Evolutionary conservation across 2,329 filamentous ascomycete species (phyloP), one percentile per base, ranked within the genome.

Genomic region (Fusarium euwallaceae): DNA sequence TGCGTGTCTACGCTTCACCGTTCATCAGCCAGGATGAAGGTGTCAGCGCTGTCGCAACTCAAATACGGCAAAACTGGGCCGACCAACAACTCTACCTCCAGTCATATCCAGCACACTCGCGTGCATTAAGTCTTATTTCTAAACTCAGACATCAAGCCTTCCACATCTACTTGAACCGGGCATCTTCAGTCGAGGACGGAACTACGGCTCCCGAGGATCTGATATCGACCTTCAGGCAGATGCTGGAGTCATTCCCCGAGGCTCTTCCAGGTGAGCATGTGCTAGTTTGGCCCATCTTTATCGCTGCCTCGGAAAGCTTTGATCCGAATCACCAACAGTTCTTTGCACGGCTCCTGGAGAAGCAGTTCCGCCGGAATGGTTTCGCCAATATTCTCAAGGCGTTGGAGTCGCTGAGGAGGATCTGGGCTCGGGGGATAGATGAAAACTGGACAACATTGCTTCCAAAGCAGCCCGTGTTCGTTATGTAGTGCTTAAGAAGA

Each of bases 191-290:
- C 6, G 41, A 43, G 9, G 41, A 45, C 3, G 61, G 45, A 4
- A 37, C n/a, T 95, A 78, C 94, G 96, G 80, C 94, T 93, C 73
- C 89, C 91, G n/a, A 84, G 96, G 4, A 66, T 12, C 68, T 74
- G 14, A 66, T 77, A 45, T 63, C 74, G 4, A 71, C 61, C 3
- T 80, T 78, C 45, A 76, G 71, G 16, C 66, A 70, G 9, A 73
- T 73, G 2, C 60, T 79, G 4, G 63, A 77, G 59, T 66, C 75
- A 2, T 68, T 80, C 20, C 69, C 73, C 1, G 61, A 70, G 4
- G 67, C 65, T 6, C 65, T 73, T 0, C 71, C 70, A 0, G 76
- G 78, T 9, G 72, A 69, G 41, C 74, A 78, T 29, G 74, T 78
- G 2, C 66, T 79, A 2, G 66, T 78, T 17, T 79, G 78, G 77